Evolutionary conservation across 192 early-diverging fungal genomes (phyloP).

Genomic region (Chytriomyces sp.): DNA sequence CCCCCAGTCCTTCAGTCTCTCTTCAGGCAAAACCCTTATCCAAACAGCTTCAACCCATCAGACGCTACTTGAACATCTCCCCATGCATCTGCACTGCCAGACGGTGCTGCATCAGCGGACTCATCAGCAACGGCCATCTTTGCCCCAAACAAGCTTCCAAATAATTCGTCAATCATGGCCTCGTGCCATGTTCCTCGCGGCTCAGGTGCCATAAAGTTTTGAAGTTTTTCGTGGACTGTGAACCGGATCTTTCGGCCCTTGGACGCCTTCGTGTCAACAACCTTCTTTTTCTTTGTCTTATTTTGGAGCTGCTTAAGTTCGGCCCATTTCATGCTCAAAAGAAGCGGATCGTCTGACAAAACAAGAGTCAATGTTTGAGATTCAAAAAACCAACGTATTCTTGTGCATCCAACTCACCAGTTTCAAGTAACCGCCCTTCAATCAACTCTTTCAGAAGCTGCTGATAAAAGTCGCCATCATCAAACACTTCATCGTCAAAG

Average conservation of each 20-base stretch:
- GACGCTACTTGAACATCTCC: slow-evolving; percentile 5
- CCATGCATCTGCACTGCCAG: not conserved
- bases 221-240: slow-evolving; percentile 94
- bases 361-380: not conserved
- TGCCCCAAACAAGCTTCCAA: slow-evolving; percentile 77
- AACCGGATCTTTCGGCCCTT: slow-evolving; percentile 93
- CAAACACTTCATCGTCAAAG: slow-evolving; percentile 89
- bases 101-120: not conserved
- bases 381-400: not conserved
- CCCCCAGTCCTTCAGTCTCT: too few relatives aligned
- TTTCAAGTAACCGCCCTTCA: slow-evolving; percentile 89
- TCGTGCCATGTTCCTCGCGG: slow-evolving; percentile 92
- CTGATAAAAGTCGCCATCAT: slow-evolving; percentile 96
- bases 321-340: slow-evolving; percentile 82
- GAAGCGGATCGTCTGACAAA: slow-evolving; percentile 79
- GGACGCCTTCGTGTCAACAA: slow-evolving; percentile 83
- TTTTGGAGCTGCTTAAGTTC: slow-evolving; percentile 72
- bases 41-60: slow-evolving; percentile 34
- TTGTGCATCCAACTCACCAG: slow-evolving; percentile 42
- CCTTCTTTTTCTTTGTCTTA: slow-evolving; percentile 74
- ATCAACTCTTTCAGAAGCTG: slow-evolving; percentile 93
- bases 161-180: slow-evolving; percentile 90
- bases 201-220: slow-evolving; percentile 95
- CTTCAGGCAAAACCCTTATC: not conserved
- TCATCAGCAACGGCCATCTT: not conserved